phyloP scores from a whole-genome alignment of 768 basidiomycete species.

The Boletus sensibilis region DNA sequence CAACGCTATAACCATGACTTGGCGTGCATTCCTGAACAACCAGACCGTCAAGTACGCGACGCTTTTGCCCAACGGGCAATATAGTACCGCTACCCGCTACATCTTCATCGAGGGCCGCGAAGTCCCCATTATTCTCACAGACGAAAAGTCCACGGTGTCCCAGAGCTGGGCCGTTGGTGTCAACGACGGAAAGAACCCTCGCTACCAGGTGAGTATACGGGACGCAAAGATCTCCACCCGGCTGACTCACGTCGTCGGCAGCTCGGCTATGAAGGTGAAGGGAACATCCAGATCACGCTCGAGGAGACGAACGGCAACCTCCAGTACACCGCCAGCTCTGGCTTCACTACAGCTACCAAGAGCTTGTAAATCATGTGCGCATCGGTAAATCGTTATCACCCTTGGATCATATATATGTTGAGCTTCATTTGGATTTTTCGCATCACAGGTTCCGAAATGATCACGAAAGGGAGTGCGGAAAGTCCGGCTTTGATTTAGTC shows the following conservation, averaged over 20 bases:
- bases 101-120: background rate
- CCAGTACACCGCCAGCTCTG: background rate
- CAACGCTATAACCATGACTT: background rate
- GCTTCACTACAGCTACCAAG: too few relatives aligned
- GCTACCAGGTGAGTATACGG: background rate
- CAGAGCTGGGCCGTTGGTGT: background rate
- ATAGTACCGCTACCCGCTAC: background rate
- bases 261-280: background rate
- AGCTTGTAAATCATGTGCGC: too few relatives aligned
- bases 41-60: background rate
- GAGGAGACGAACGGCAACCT: background rate
- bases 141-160: background rate
- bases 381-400: too few relatives aligned
- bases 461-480: too few relatives aligned
- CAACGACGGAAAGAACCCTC: background rate
- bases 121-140: background rate
- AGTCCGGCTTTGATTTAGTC: too few relatives aligned
- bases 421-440: too few relatives aligned
- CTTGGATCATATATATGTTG: too few relatives aligned
- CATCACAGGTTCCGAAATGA: too few relatives aligned
- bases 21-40: background rate
- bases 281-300: background rate
- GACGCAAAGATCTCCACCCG: too few relatives aligned
- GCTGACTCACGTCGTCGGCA: background rate
- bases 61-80: background rate